These are phyloP conservation scores for Limnomonas spitsbergensis DNA, from an alignment of 139 green algal species.

Conservation along the genomic window DNA sequence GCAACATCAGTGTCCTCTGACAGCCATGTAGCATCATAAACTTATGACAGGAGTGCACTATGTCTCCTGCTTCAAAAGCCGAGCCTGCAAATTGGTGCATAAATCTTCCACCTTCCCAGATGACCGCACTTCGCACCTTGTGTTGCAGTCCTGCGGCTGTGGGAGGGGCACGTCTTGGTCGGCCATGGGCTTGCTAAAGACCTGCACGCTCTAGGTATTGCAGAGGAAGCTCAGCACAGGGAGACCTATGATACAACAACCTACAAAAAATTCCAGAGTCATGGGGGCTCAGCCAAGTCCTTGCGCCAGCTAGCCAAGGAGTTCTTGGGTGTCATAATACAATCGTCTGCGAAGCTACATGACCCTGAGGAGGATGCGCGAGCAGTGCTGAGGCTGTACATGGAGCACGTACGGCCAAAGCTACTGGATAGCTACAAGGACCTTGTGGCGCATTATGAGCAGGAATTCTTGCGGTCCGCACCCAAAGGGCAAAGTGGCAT, in stretches of 20 bases:
- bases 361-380: constrained; percentile 12
- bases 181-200: constrained; percentile 28
- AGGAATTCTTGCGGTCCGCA: not conserved
- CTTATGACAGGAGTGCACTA: too few species aligned
- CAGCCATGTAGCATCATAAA: too few species aligned
- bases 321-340: not conserved
- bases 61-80: too few species aligned
- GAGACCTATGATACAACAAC: constrained; percentile 21
- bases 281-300: constrained; percentile 3
- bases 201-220: constrained; percentile 18
- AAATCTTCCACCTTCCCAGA: too few species aligned
- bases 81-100: too few species aligned
- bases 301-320: constrained; percentile 9
- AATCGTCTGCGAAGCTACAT: not conserved
- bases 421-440: not conserved
- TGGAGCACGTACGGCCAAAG: not conserved
- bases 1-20: too few species aligned
- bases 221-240: not conserved
- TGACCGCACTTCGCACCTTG: too few species aligned
- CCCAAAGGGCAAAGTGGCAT: too few species aligned
- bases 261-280: constrained; percentile 15
- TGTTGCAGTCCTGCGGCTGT: not conserved
- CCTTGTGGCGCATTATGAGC: constrained; percentile 8
- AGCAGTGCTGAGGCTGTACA: constrained; percentile 9
- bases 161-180: constrained; percentile 14